A percentile compares a stretch with the other conserved stretches of the same genome.
phyloP scores from a whole-genome alignment of 352 stramenopile species.

The Aphanomyces cochlioides region DNA sequence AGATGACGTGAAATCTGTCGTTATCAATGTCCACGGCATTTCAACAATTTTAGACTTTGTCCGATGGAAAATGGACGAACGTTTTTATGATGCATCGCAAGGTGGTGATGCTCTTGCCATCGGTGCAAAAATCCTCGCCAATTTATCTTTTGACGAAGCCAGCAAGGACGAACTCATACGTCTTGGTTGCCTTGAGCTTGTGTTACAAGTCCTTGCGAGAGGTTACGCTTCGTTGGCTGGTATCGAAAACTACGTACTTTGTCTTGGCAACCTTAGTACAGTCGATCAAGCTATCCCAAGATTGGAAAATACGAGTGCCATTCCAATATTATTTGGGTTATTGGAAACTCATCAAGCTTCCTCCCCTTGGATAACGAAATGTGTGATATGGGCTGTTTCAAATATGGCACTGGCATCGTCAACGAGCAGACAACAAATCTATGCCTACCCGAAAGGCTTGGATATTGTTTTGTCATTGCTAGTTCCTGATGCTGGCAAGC shows the following conservation, averaged over 20 bases:
- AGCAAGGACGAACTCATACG: slow-evolving; percentile 31
- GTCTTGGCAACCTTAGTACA: slow-evolving; percentile 36
- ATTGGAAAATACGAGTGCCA: slow-evolving; percentile 45
- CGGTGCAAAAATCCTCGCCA: slow-evolving; percentile 29
- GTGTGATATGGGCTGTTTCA: slow-evolving; percentile 27
- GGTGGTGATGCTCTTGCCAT: slow-evolving; percentile 15
- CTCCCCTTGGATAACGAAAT: slow-evolving; percentile 22
- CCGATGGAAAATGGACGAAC: slow-evolving; percentile 8
- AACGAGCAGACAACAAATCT: slow-evolving; percentile 24
- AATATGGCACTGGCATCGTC: slow-evolving; percentile 24
- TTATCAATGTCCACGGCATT: slow-evolving; percentile 39
- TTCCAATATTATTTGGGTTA: slow-evolving; percentile 53
- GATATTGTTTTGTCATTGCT: slow-evolving; percentile 24
- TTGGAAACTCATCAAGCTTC: slow-evolving; percentile 43
- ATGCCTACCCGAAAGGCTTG: slow-evolving; percentile 10
- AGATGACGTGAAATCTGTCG: slow-evolving; percentile 30
- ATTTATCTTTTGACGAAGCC: slow-evolving; percentile 32
- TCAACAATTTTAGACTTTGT: slow-evolving; percentile 10
- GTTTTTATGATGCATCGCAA: neutral
- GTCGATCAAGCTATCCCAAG: slow-evolving; percentile 32
- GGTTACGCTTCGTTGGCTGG: slow-evolving; percentile 32
- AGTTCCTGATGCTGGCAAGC: slow-evolving; percentile 1
- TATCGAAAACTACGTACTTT: slow-evolving; percentile 32
- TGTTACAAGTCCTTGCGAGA: slow-evolving; percentile 39
- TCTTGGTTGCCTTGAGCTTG: slow-evolving; percentile 36